A percentile compares a stretch with the other conserved stretches of the same genome.
phyloP scores from a whole-genome alignment of 306 rosid genomes.

The Cucumis melo region DNA sequence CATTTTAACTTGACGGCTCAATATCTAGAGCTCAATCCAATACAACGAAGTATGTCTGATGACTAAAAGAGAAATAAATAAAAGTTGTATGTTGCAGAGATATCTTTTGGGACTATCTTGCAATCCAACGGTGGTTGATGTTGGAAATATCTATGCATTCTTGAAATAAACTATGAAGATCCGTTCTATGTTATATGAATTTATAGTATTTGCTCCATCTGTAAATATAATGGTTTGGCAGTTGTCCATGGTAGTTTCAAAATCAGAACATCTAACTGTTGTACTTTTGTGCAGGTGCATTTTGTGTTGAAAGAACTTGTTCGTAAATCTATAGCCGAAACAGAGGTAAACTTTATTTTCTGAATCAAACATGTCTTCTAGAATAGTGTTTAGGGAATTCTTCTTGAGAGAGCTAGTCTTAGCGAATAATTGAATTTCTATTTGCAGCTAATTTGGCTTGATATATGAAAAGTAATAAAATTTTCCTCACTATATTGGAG shows the following conservation, averaged over 20 bases:
- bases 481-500: neutral
- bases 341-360: conserved; percentile 40
- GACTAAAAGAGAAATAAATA: neutral
- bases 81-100: neutral
- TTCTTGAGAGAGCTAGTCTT: neutral
- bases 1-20: neutral
- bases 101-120: neutral
- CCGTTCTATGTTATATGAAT: neutral
- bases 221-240: neutral
- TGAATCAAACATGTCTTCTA: neutral
- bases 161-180: neutral
- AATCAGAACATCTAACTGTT: neutral
- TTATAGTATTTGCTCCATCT: neutral
- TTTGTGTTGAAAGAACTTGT: conserved; percentile 91
- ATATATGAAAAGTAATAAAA: neutral
- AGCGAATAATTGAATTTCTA: neutral
- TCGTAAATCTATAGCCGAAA: conserved; percentile 85
- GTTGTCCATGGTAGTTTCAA: neutral
- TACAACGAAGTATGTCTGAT: neutral
- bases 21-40: neutral
- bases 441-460: neutral
- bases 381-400: neutral
- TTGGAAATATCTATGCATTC: neutral
- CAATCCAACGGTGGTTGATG: neutral
- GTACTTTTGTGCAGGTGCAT: conserved; percentile 57